Percentiles rank a stretch among this genome's conserved stretches.
phyloP scores from a whole-genome alignment of 805 yeast genomes.

The Ogataea methylovora region DNA sequence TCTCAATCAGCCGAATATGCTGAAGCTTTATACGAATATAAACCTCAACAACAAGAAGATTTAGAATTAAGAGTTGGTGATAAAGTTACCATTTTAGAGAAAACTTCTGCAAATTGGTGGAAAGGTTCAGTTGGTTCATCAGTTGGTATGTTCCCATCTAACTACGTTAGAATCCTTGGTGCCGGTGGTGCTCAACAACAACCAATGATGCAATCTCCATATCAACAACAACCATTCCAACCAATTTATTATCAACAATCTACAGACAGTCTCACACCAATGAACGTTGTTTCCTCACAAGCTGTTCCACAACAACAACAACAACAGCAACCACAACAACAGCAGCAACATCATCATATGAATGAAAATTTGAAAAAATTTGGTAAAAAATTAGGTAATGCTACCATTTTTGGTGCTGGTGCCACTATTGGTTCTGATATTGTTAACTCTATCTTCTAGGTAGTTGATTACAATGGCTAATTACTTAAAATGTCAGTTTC shows the following conservation, averaged over 20 bases:
- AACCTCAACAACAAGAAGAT: constrained; percentile 72
- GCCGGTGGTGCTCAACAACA: constrained; percentile 8
- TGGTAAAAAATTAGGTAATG: constrained; percentile 85
- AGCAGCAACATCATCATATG: constrained; percentile 8
- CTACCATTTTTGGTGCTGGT: constrained; percentile 98
- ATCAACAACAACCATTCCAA: constrained; percentile 10
- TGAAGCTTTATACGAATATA: constrained; percentile 70
- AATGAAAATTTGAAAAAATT: constrained; percentile 44
- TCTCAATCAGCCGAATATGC: constrained; percentile 29
- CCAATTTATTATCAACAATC: constrained; percentile 3
- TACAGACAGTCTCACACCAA: too few relatives aligned
- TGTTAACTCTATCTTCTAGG: constrained; percentile 65
- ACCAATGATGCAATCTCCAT: constrained; percentile 5
- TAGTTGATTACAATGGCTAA: too few relatives aligned
- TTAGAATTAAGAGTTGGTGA: constrained; percentile 59
- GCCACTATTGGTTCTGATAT: constrained; percentile 88
- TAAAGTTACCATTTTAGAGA: constrained; percentile 61
- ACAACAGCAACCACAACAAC: constrained; percentile 10
- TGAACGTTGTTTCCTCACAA: too few relatives aligned
- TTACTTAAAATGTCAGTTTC: too few relatives aligned
- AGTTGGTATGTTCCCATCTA: constrained; percentile 84
- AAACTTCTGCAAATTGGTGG: constrained; percentile 86
- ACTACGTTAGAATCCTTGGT: constrained; percentile 53
- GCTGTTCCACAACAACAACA: constrained; percentile 9
- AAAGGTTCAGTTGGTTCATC: constrained; percentile 56